These are phyloP conservation scores for Gossypium turneri DNA, from an alignment of 345 rosid genomes.

Conservation along the genomic window DNA sequence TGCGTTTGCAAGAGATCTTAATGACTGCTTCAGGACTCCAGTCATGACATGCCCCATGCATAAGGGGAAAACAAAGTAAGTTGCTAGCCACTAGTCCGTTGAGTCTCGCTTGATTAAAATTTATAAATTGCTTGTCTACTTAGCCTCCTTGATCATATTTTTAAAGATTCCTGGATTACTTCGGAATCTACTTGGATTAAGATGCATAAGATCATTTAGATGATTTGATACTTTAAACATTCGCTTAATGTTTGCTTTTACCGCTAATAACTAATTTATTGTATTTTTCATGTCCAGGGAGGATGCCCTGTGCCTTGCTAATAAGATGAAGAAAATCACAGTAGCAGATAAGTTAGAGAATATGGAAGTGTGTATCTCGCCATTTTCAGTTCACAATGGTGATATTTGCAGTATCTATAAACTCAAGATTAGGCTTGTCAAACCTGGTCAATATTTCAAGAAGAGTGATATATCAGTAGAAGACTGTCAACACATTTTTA, in stretches of 20 bases:
- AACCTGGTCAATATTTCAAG: slow-evolving; percentile 43
- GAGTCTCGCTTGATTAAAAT: background rate
- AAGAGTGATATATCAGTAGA: slow-evolving; percentile 38
- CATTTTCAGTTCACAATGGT: slow-evolving; percentile 37
- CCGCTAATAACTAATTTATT: background rate
- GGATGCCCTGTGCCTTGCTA: slow-evolving; percentile 58
- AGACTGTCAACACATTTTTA: slow-evolving; percentile 64
- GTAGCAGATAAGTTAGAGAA: slow-evolving; percentile 71
- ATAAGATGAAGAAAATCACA: slow-evolving; percentile 70
- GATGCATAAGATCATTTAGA: slow-evolving; percentile 2
- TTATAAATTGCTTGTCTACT: slow-evolving; percentile 8
- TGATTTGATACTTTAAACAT: no score
- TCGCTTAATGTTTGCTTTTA: no score
- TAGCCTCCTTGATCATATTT: background rate
- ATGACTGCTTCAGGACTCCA: slow-evolving; percentile 91
- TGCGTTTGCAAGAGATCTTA: slow-evolving; percentile 86
- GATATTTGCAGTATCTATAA: slow-evolving; percentile 57
- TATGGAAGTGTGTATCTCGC: slow-evolving; percentile 59
- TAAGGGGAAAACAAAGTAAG: slow-evolving; percentile 60
- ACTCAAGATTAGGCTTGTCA: slow-evolving; percentile 70
- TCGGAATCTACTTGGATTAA: background rate
- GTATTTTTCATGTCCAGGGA: slow-evolving; percentile 44
- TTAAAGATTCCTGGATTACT: background rate
- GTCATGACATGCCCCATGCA: slow-evolving; percentile 86
- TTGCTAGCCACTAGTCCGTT: slow-evolving; percentile 12